Conservation (phyloP, 2,329 filamentous ascomycete genomes). For the Penicillium sp. region DNA sequence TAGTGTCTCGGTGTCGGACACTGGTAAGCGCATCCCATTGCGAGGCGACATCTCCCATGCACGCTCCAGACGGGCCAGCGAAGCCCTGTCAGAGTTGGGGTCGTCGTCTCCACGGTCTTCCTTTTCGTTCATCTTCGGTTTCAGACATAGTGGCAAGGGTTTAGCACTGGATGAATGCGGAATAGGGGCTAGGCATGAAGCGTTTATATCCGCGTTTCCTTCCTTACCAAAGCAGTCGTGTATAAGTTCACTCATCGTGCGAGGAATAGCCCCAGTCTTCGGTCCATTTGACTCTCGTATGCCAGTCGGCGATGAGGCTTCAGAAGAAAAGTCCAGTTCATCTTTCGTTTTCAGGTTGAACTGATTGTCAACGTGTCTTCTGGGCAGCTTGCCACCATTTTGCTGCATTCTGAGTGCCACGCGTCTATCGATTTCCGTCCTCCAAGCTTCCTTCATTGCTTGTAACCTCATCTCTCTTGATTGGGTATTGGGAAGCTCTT, state of each 20-base stretch:
- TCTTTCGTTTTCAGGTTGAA: not conserved
- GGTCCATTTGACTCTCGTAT: not conserved
- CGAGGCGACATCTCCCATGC: constrained; percentile 5
- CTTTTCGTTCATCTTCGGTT: not conserved
- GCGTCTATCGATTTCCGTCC: not conserved
- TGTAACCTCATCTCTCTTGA: not conserved
- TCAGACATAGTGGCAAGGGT: constrained; percentile 5
- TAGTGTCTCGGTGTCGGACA: constrained; percentile 5
- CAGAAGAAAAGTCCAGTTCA: not conserved
- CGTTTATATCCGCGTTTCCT: not conserved
- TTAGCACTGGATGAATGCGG: constrained; percentile 7
- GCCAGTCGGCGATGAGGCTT: not conserved
- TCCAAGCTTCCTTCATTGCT: not conserved
- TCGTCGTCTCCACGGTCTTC: not conserved
- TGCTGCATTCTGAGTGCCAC: not conserved
- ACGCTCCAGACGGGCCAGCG: not conserved
- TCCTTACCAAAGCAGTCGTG: not conserved
- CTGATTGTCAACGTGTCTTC: not conserved
- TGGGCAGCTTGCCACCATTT: not conserved
- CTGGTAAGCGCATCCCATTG: not conserved
- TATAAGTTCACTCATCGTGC: constrained; percentile 4
- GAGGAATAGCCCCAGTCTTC: not conserved
- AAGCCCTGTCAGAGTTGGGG: constrained; percentile 5
- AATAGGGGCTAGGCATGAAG: not conserved
- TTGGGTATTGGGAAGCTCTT: not conserved